Base-by-base conservation (phyloP, 2,329 filamentous ascomycete genomes). In the Alternaria consortialis region DNA sequence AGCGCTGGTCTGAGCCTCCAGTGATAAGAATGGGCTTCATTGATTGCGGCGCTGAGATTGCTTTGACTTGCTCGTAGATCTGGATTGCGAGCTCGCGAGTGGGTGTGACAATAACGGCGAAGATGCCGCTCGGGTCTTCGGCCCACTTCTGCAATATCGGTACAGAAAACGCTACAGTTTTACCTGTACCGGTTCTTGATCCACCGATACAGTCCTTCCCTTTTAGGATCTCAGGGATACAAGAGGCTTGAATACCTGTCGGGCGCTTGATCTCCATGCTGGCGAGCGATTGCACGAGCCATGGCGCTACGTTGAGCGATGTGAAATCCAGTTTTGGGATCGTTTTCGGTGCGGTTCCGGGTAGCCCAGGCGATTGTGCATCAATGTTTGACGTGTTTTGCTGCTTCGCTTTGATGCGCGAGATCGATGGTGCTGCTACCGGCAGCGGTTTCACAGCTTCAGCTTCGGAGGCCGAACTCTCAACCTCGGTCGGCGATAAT, bases 121-220 rank as follows among this genome's bases (percentile, higher is more conserved):
- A 99, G 70, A 98, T 94, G 43, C 93, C 95, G 60, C 90, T 90
- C 1, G 95, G 95, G 81, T 99, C 94, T 74, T 93, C 87, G 2
- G 94, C 89, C 93, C 94, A 98, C 79, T 90, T 91, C 77, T 98
- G 94, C 65, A 99, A 82, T 62, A 99, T 97, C 0, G 95, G 95
- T 9, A 94, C 93, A 1, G 94, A 92, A 79, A 99, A 99, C 1
- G 95, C 94, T 43, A 98, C 90, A 4, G 95, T 99, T 83, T 99
- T 99, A 80, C 95, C 95, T 12, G 94, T 97, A 83, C 95, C 95
- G 0, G 95, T 99, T 64, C 93, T 87, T 74, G 92, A 97, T 37
- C 94, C 94, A 74, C 95, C 95, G 70, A 99, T 97, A 76, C 74
- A 97, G 80, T 99, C 94, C 70, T 91, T 87, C 6, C 95, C 95